A percentile compares a stretch with the other conserved stretches of the same genome.
Evolutionary conservation across 176 grass and related monocot species (phyloP).

Genomic region (Eleusine coracana): DNA sequence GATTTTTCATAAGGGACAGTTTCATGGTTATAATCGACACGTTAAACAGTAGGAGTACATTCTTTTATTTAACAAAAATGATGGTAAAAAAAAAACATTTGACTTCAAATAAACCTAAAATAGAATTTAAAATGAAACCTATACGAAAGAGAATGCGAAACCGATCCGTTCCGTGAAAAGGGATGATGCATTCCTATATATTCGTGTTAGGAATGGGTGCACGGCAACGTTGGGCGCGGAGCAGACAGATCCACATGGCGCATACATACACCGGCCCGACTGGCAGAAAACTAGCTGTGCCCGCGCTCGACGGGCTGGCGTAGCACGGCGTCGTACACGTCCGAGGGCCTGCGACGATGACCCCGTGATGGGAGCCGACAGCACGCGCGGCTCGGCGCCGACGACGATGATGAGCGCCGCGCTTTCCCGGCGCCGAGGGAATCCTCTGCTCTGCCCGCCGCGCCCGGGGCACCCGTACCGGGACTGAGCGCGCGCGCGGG

Average conservation of each 20-base stretch:
- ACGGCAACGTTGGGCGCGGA: background rate
- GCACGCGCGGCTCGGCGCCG: background rate
- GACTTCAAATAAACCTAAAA: too few species aligned
- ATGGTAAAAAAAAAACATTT: too few species aligned
- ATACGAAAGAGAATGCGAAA: too few species aligned
- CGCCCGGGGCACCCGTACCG: background rate
- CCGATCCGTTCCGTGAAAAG: too few species aligned
- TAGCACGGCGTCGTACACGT: background rate
- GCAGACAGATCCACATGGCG: background rate
- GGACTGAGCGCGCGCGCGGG: background rate
- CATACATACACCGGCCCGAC: too few species aligned
- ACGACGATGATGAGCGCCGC: background rate
- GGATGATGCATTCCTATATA: too few species aligned
- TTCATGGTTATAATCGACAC: too few species aligned
- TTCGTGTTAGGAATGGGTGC: background rate
- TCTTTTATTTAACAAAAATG: too few species aligned
- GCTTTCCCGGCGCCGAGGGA: conserved; percentile 13
- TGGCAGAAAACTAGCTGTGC: background rate
- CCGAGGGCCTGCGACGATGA: background rate
- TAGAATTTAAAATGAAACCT: too few species aligned
- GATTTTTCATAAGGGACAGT: too few species aligned
- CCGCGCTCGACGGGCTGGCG: background rate
- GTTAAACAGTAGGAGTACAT: too few species aligned
- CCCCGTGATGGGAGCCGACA: background rate
- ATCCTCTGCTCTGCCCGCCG: background rate